Evolutionary conservation across 495 filamentous ascomycete genomes (phyloP), one percentile per base, ranked within the genome.

Genomic region (Aspergillus affinis): DNA sequence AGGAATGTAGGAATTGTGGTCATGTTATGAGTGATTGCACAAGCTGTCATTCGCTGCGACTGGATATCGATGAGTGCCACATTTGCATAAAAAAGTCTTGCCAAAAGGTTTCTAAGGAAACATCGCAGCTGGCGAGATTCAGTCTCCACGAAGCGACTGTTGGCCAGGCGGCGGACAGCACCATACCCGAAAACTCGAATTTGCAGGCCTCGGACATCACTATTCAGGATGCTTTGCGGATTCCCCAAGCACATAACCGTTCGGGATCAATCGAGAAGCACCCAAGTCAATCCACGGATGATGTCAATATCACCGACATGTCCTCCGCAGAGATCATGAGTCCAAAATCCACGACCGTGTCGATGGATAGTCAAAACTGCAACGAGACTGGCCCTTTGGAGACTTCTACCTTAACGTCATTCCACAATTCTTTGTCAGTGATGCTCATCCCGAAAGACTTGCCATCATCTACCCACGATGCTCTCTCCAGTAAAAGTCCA

Each of bases 1-100:
- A 48, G 21, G 6, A 27, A 13, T 59, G 61, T 48, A 44, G 48
- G 27, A 10, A 0, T 1, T 63, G 61, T 21, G 47, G 47, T 4
- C 61, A 63, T 53, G 4, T 6, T 15, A 18, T 59, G n/a, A 26
- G 32, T 26, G 21, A 26, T 18, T 63, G 57, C 26, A 27, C 18
- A 7, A 48, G 17, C 18, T 63, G 61, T 17, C 47, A 30, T 6
- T 3, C n/a, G 17, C 51, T 41, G 23, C 49, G 52, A 4, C 19
- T 21, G 15, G 19, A 36, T 21, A 12, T 41, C 10, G 18, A 51
- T 13, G 7, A 23, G 23, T 63, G 61, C 32, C 61, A 63, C 52
- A 4, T 48, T 6, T 63, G 61, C 26, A 32, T 57, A 20, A 32
- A 59, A 23, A 51, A 27, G 26, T 18, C 46, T 27, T 21, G 52